Conservation (phyloP, 208 protist genomes). For the Trypanosoma platydactyli region DNA sequence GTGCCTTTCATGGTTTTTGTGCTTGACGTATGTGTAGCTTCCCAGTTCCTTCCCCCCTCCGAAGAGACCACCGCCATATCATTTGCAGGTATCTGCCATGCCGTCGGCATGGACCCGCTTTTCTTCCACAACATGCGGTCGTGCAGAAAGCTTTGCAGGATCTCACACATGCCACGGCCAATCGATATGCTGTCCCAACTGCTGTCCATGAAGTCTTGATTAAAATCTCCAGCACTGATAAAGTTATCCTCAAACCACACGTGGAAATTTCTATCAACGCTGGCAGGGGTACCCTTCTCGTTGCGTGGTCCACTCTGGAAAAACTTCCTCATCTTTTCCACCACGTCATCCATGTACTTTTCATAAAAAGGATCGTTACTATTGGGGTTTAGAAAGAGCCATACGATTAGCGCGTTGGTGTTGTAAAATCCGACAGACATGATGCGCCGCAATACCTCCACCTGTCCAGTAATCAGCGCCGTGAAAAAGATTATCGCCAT, state of each 20-base stretch:
- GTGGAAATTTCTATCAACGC: not conserved
- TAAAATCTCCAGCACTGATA: not conserved
- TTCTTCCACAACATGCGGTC: constrained; percentile 11
- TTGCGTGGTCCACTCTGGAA: not conserved
- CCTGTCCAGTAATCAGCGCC: constrained; percentile 60
- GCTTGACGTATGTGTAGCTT: not conserved
- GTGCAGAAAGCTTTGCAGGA: constrained; percentile 18
- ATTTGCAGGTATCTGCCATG: not conserved
- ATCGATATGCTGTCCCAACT: constrained; percentile 1
- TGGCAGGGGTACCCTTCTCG: not conserved
- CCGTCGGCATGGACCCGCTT: not conserved
- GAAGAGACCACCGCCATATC: not conserved
- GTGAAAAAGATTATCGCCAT: constrained; percentile 56
- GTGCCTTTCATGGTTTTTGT: not conserved
- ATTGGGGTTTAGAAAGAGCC: constrained; percentile 59
- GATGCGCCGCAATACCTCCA: constrained; percentile 55
- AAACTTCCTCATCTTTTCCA: constrained; percentile 14
- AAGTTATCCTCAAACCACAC: constrained; percentile 8
- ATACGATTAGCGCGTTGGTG: constrained; percentile 55
- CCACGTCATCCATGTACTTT: constrained; percentile 16
- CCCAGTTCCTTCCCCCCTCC: not conserved
- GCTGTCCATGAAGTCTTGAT: not conserved
- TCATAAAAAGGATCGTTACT: constrained; percentile 15
- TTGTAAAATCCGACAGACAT: constrained; percentile 67
- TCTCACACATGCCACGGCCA: constrained; percentile 15